A percentile compares a stretch with the other conserved stretches of the same genome.
Conservation (phyloP, 2,329 filamentous ascomycete species). For the Botrytis porri region DNA sequence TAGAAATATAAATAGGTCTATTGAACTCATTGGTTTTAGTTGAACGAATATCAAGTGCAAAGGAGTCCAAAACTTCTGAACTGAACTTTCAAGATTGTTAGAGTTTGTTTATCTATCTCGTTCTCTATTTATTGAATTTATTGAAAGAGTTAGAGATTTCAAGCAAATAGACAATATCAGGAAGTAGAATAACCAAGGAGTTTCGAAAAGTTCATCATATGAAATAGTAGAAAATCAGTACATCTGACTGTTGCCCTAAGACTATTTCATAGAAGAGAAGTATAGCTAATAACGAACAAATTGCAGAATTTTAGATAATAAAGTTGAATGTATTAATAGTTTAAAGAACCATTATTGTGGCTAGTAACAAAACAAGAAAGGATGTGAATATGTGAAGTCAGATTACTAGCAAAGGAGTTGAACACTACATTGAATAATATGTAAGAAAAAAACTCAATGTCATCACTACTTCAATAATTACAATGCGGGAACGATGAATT, state of each 20-base stretch:
- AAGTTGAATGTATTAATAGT: neutral
- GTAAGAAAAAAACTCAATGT: fast-evolving
- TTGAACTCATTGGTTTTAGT: too few relatives aligned
- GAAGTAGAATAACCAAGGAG: neutral
- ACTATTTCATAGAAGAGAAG: fast-evolving
- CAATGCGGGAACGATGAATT: neutral
- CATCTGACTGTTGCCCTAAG: neutral
- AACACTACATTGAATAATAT: neutral
- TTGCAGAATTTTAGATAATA: neutral
- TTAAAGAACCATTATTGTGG: neutral
- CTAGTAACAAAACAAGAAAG: too few relatives aligned
- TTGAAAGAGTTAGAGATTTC: too few relatives aligned
- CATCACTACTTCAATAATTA: neutral
- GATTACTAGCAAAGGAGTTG: neutral
- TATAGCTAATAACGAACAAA: fast-evolving
- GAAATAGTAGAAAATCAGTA: neutral
- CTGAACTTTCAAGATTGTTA: neutral
- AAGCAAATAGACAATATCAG: too few relatives aligned
- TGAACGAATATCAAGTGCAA: neutral
- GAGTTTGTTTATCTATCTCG: neutral
- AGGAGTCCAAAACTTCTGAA: fast-evolving
- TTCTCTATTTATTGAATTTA: too few relatives aligned
- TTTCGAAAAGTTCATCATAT: neutral
- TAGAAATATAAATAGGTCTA: too few relatives aligned
- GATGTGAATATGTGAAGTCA: too few relatives aligned